phyloP scores from a whole-genome alignment of 768 basidiomycete genomes.

The Auricularia cornea region DNA sequence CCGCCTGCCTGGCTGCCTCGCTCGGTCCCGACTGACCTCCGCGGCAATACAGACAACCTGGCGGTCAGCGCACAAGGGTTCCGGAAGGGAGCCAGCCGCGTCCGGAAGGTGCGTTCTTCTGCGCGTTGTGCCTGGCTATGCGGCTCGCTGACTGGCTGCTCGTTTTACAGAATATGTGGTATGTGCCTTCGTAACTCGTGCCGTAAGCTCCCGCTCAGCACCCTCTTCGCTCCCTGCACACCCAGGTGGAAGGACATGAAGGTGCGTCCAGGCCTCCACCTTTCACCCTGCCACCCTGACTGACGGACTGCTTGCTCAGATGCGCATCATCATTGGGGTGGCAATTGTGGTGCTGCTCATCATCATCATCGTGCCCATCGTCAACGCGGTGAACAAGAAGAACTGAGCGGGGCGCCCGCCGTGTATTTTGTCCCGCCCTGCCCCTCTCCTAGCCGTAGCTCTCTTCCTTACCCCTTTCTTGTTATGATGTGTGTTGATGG shows the following conservation, averaged over 20 bases:
- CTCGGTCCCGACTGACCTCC: neutral
- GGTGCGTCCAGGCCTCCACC: slow-evolving; percentile 34
- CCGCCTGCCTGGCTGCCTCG: neutral
- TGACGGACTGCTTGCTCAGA: slow-evolving; percentile 37
- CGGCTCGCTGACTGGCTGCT: slow-evolving; percentile 24
- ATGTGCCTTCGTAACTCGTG: slow-evolving; percentile 26
- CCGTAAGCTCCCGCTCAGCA: slow-evolving; percentile 3
- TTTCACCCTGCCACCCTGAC: slow-evolving; percentile 6
- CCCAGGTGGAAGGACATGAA: slow-evolving; percentile 96
- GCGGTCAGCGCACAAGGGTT: slow-evolving; percentile 99
- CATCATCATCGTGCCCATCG: slow-evolving; percentile 93
- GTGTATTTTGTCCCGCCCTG: neutral
- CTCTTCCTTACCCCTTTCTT: neutral
- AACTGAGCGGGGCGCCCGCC: neutral
- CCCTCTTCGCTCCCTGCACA: slow-evolving; percentile 2
- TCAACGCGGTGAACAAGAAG: slow-evolving; percentile 64
- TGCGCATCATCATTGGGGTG: slow-evolving; percentile 93
- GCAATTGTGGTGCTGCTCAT: slow-evolving; percentile 85
- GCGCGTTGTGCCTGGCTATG: neutral
- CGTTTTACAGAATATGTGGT: slow-evolving; percentile 76
- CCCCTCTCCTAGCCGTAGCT: neutral
- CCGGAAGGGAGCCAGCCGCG: slow-evolving; percentile 92
- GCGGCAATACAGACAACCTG: slow-evolving; percentile 67
- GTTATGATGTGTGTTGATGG: neutral
- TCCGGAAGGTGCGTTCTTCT: slow-evolving; percentile 71